A percentile compares a stretch with the other conserved stretches of the same genome.
These are phyloP conservation scores for Xylaria sp. DNA, from an alignment of 2,329 filamentous ascomycete genomes.

Conservation along the genomic window DNA sequence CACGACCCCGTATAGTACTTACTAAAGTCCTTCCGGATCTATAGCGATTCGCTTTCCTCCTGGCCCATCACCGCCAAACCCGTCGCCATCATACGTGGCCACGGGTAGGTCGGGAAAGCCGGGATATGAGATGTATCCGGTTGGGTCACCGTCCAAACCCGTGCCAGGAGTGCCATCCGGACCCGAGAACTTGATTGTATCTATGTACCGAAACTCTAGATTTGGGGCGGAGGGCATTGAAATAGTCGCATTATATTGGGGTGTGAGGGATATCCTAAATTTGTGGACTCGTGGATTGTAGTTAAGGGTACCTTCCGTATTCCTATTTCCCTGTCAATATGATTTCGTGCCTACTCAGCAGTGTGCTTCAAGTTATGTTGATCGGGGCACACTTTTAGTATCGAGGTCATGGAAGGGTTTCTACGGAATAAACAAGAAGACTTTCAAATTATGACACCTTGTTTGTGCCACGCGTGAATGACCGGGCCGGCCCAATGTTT, in stretches of 20 bases:
- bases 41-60: slow-evolving; percentile 70
- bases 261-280: slow-evolving; percentile 69
- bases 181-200: slow-evolving; percentile 73
- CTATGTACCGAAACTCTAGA: slow-evolving; percentile 69
- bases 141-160: slow-evolving; percentile 70
- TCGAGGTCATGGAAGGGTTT: background rate
- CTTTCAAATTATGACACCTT: background rate
- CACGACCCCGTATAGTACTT: background rate
- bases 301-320: slow-evolving; percentile 76
- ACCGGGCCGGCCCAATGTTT: background rate
- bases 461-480: background rate
- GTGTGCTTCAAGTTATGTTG: background rate
- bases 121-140: slow-evolving; percentile 63
- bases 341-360: background rate
- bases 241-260: slow-evolving; percentile 62
- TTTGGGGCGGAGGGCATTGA: slow-evolving; percentile 68
- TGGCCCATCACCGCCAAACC: slow-evolving; percentile 70
- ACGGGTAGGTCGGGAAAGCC: slow-evolving; percentile 72
- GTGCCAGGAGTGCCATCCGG: slow-evolving; percentile 71
- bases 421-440: background rate
- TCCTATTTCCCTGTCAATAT: slow-evolving; percentile 54
- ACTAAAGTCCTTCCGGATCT: slow-evolving; percentile 74
- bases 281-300: slow-evolving; percentile 76
- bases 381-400: background rate
- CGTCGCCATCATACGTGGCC: slow-evolving; percentile 73